These are phyloP conservation scores for Volutella citrinella DNA, from an alignment of 2,329 filamentous ascomycete species.

Conservation along the genomic window DNA sequence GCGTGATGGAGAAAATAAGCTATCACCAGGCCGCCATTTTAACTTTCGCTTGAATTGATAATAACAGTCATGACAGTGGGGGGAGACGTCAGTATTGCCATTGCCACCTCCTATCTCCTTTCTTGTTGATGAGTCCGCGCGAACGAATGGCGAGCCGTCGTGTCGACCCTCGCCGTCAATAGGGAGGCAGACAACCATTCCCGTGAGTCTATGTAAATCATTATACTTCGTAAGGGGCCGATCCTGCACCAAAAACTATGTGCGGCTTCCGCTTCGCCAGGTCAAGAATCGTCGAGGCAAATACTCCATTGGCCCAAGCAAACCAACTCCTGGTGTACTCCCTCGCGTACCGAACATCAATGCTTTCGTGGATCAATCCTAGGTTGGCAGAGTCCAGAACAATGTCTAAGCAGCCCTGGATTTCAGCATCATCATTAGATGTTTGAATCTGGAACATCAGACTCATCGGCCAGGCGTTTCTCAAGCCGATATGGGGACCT, in stretches of 20 bases:
- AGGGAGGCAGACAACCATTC: too few species aligned
- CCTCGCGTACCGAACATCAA: conserved; percentile 68
- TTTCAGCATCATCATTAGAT: conserved; percentile 78
- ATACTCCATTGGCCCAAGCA: conserved; percentile 96
- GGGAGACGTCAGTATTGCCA: too few species aligned
- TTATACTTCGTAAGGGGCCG: conserved; percentile 54
- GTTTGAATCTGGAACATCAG: conserved; percentile 90
- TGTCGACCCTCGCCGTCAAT: too few species aligned
- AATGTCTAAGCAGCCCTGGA: conserved; percentile 65
- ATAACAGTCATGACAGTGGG: too few species aligned
- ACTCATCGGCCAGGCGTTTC: conserved; percentile 96
- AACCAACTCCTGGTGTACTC: conserved; percentile 91
- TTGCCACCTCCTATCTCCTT: too few species aligned
- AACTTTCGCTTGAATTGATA: too few species aligned
- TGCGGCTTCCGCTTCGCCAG: conserved; percentile 85
- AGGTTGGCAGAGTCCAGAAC: conserved; percentile 74
- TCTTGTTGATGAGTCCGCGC: too few species aligned
- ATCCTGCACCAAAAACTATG: conserved; percentile 71
- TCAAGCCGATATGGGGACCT: conserved; percentile 72
- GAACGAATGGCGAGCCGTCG: too few species aligned
- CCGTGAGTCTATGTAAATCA: too few species aligned
- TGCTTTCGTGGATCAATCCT: conserved; percentile 87
- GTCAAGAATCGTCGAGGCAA: conserved; percentile 88
- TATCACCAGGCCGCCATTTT: too few species aligned
- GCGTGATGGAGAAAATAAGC: too few species aligned